Base-by-base conservation (phyloP, 352 stramenopile species). In the Ophiocytium majus region DNA sequence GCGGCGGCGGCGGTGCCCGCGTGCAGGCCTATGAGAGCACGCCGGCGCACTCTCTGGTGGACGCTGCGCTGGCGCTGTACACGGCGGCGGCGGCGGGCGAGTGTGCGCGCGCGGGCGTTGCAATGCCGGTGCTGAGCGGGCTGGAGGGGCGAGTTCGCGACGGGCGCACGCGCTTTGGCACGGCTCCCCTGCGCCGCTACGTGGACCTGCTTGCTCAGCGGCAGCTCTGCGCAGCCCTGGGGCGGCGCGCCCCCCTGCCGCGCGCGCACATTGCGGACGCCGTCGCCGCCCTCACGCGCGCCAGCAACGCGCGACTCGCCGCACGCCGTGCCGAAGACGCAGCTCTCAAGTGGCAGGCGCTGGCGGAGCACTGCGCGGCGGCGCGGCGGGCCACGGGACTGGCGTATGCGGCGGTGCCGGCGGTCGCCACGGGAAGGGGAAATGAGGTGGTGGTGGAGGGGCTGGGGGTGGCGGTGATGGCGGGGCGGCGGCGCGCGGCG, bases 1-100 rank as follows among this genome's bases (percentile, higher is more conserved):
- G n/a, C 10, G 49, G 49, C 43, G 49, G 28, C 14, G 49, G 49
- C 43, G 49, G 28, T 17, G 34, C 57, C 28, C 34, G 50, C 34
- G 76, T 34, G 14, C 28, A 63, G 28, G 19, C 32, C 76, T 81
- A 76, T 17, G 31, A 85, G 35, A 17, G 28, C 63, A 75, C 82
- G 5, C 19, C 82, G 43, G 82, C 85, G 17, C 82, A 76, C 35
- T 50, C 74, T 23, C 74, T 89, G 32, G 82, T 89, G 23, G 83
- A 89, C 66, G 85, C 83, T 34, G 63, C 83, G 31, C 79, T 89
- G 75, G 82, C 85, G n/a, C 79, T 89, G 32, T 89, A 88, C 79
- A 87, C 85, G 10, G 63, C 75, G 79, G 85, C 82, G 83, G 82
- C 76, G 64, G 57, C 82, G 36, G 32, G 80, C 31, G 23, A 84